phyloP scores from a whole-genome alignment of 2,329 filamentous ascomycete species.

The Ceratocystis harringtonii region DNA sequence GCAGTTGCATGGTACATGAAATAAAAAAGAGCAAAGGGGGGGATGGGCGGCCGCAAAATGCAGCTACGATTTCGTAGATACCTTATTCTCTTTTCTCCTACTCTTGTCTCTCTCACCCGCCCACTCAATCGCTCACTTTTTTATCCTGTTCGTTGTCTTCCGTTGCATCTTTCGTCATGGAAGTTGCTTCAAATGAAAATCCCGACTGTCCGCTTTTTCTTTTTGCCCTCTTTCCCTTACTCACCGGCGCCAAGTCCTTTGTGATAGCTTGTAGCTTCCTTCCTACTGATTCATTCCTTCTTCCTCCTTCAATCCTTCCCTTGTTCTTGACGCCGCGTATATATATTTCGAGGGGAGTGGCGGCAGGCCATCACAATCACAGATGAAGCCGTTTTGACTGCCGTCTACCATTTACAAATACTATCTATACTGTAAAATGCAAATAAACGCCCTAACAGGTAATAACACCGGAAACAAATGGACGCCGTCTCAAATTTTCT shows the following conservation, averaged over 20 bases:
- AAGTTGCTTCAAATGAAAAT: neutral
- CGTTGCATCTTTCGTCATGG: neutral
- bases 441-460: no score
- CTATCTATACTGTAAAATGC: no score
- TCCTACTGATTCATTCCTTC: neutral
- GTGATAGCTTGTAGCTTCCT: neutral
- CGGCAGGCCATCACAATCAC: neutral
- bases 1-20: neutral
- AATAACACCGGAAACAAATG: no score
- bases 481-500: neutral
- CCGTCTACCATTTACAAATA: no score
- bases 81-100: no score
- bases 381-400: neutral
- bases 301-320: neutral
- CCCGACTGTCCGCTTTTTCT: neutral
- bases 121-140: neutral
- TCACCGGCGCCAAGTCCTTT: neutral
- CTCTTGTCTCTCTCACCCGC: no score
- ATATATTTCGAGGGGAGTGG: neutral
- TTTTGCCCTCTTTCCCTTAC: neutral
- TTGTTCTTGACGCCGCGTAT: neutral
- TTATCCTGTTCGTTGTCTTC: neutral
- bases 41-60: no score
- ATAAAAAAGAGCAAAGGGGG: no score
- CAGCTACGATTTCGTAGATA: no score